Percentiles rank a stretch among this genome's conserved stretches.
These are phyloP conservation scores for Bathelium albidoporum DNA, from an alignment of 495 filamentous ascomycete genomes.

Conservation along the genomic window DNA sequence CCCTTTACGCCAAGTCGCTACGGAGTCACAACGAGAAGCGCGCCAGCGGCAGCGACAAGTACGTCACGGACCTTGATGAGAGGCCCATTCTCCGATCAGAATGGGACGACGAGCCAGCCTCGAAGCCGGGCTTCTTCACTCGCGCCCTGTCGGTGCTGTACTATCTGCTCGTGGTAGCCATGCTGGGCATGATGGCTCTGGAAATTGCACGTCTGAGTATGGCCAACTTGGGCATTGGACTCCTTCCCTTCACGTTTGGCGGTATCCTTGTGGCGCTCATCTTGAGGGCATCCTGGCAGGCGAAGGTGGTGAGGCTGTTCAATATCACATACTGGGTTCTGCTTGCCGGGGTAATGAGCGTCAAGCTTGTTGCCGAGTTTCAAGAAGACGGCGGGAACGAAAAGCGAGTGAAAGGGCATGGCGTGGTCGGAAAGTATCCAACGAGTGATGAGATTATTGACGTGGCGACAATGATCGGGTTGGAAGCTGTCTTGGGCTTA, in stretches of 20 bases:
- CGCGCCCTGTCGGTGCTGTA: neutral
- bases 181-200: conserved; percentile 1
- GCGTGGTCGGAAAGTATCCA: neutral
- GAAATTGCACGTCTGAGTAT: conserved; percentile 1
- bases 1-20: neutral
- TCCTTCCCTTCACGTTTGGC: neutral
- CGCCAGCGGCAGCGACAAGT: neutral
- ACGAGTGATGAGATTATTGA: neutral
- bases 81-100: neutral
- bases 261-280: neutral
- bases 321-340: neutral
- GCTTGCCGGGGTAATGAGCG: neutral
- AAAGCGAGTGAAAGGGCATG: neutral
- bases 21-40: neutral
- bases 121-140: neutral
- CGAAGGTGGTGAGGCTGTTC: neutral
- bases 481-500: neutral
- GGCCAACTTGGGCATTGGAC: neutral
- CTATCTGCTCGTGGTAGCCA: neutral
- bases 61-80: neutral
- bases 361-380: neutral
- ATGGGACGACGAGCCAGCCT: neutral
- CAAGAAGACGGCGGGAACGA: neutral
- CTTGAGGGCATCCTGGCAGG: neutral
- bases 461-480: neutral